Base-by-base conservation (phyloP, 495 filamentous ascomycete species). In the Aspergillus cristatus region DNA sequence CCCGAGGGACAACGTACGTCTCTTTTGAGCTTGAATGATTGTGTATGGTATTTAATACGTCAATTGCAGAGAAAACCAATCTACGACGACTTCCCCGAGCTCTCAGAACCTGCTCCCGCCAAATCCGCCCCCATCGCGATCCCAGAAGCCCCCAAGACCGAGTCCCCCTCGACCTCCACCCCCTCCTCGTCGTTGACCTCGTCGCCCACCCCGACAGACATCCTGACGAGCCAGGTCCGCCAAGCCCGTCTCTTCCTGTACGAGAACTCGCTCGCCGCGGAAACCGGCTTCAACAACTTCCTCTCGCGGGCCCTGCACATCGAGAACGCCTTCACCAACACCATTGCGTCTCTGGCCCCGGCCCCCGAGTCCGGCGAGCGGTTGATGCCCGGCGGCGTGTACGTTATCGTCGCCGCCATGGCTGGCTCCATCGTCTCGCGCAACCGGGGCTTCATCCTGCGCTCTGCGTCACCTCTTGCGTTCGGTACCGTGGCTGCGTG, bases 401-500 rank as follows among this genome's bases (percentile, higher is more conserved):
- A 96, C 65, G 86, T 94, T 25, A 76, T 94, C 11, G 86, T 98
- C 2, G 76, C 86, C 8, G 78, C 84, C 42, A 94, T 98, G 87
- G 82, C 89, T 20, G 89, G 89, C 45, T 83, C 76, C 47, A 96
- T 98, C 53, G 65, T 94, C 18, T 72, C 83, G 31, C 75, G 91
- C 35, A 91, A 93, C 67, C 76, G 90, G 30, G 85, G 82, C 47
- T 68, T 95, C 29, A 55, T 94, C 41, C 67, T 97, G 17, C 75
- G 90, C 30, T 75, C 75, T 26, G 62, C 75, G 11, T 70, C 82
- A 3, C 91, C 85, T 13, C 52, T 86, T 13, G 75, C 74, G 16
- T 72, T 90, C 28, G 85, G 82, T 35, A 60, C 86, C 34, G 74
- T 78, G 32, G 82, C 82, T 32, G 85, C 79, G 24, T 86, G 78